A percentile compares a stretch with the other conserved stretches of the same genome.
phyloP scores from a whole-genome alignment of 805 yeast genomes.

The Spencermartinsiella europaea region DNA sequence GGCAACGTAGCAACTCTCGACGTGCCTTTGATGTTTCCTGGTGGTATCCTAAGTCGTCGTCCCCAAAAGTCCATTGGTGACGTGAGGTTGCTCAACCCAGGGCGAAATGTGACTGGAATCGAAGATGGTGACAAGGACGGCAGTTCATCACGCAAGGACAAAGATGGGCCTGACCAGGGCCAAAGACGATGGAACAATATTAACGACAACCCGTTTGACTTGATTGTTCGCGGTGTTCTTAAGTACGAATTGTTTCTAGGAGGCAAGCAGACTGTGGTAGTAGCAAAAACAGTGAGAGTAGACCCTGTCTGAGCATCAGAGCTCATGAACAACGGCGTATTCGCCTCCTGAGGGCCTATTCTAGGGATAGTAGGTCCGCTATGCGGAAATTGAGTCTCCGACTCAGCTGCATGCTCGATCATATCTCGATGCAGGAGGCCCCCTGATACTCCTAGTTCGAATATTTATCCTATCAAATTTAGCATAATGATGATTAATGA shows the following conservation, averaged over 20 bases:
- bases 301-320: no score
- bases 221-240: constrained; percentile 77
- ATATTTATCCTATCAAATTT: no score
- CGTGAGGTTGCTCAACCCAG: constrained; percentile 69
- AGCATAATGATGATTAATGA: no score
- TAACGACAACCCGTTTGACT: constrained; percentile 75
- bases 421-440: no score
- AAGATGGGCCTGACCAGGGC: constrained; percentile 16
- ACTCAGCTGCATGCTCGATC: no score
- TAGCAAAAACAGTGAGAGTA: constrained; percentile 22
- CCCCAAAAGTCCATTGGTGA: constrained; percentile 58
- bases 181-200: constrained; percentile 65
- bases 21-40: constrained; percentile 66
- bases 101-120: constrained; percentile 36
- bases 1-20: constrained; percentile 68
- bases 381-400: no score
- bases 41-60: constrained; percentile 68
- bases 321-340: no score
- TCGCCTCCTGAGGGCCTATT: no score
- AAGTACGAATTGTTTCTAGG: constrained; percentile 68
- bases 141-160: background rate
- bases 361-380: no score
- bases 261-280: constrained; percentile 22
- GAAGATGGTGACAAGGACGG: constrained; percentile 18
- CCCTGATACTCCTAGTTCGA: no score